These are phyloP conservation scores for Cladosporium sp. DNA, from an alignment of 2,329 filamentous ascomycete genomes.

Conservation along the genomic window DNA sequence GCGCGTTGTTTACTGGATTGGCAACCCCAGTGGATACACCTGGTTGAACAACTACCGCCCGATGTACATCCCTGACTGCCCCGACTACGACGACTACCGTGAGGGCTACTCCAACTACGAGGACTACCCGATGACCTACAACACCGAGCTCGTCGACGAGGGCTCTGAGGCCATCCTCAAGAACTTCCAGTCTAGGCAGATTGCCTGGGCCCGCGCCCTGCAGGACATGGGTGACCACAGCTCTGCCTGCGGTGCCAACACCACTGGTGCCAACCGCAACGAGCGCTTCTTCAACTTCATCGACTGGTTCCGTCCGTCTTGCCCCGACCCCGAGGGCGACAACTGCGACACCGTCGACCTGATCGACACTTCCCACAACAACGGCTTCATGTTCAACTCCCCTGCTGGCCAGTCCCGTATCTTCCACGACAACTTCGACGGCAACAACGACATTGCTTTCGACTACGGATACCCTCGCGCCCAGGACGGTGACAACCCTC, in stretches of 20 bases:
- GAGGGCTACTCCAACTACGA: conserved; percentile 29
- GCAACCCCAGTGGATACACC: conserved; percentile 32
- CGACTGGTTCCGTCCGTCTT: conserved; percentile 28
- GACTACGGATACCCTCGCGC: conserved; percentile 32
- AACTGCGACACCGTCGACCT: conserved; percentile 32
- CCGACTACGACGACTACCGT: conserved; percentile 31
- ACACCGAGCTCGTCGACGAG: conserved; percentile 22
- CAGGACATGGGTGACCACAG: conserved; percentile 32
- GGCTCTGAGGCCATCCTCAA: conserved; percentile 26
- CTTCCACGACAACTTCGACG: conserved; percentile 34
- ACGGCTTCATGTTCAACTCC: conserved; percentile 31
- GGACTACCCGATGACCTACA: conserved; percentile 24
- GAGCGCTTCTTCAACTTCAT: conserved; percentile 37
- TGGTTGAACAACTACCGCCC: conserved; percentile 31
- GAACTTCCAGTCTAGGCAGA: conserved; percentile 29
- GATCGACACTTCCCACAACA: conserved; percentile 29
- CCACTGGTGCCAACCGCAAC: conserved; percentile 32
- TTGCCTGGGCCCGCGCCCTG: conserved; percentile 32
- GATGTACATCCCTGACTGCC: conserved; percentile 25
- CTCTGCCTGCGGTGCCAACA: conserved; percentile 26
- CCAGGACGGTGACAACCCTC: conserved; percentile 26
- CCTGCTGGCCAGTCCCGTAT: conserved; percentile 29
- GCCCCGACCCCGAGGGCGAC: conserved; percentile 19
- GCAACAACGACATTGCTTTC: conserved; percentile 24
- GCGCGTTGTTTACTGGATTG: conserved; percentile 31